phyloP scores from a whole-genome alignment of 768 basidiomycete species.

The Panaeolus cyanescens region DNA sequence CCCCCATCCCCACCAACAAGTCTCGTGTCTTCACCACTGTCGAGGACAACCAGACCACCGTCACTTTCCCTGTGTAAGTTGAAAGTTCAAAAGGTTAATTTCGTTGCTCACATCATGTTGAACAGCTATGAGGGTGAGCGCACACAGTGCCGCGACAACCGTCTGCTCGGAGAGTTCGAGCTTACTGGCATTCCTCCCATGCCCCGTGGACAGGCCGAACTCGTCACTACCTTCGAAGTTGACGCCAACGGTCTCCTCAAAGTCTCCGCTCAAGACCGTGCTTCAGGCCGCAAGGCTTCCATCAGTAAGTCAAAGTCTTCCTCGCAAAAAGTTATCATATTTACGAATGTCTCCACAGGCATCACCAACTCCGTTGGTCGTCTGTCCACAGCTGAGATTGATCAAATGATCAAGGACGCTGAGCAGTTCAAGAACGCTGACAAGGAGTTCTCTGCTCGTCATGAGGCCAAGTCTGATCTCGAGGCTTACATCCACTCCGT shows the following conservation, averaged over 20 bases:
- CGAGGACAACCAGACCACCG: slow-evolving; percentile 99
- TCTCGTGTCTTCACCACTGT: slow-evolving; percentile 99
- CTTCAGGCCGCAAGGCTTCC: slow-evolving; percentile 98
- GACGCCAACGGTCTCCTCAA: slow-evolving; percentile 99
- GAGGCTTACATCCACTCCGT: slow-evolving; percentile 98
- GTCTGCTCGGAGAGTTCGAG: slow-evolving; percentile 99
- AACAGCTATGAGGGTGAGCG: slow-evolving; percentile 96
- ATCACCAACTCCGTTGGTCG: slow-evolving; percentile 99
- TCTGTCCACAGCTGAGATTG: slow-evolving; percentile 95
- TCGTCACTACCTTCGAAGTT: slow-evolving; percentile 99
- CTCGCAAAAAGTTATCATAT: neutral
- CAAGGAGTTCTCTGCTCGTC: slow-evolving; percentile 97
- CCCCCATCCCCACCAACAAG: slow-evolving; percentile 99
- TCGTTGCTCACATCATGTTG: slow-evolving; percentile 3
- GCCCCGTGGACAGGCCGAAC: slow-evolving; percentile 99
- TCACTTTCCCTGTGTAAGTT: slow-evolving; percentile 96
- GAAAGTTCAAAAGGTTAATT: slow-evolving; percentile 9
- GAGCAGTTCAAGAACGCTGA: slow-evolving; percentile 96
- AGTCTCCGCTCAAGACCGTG: slow-evolving; percentile 97
- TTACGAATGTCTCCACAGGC: slow-evolving; percentile 43
- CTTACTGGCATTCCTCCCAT: slow-evolving; percentile 98
- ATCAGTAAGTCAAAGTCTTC: slow-evolving; percentile 64
- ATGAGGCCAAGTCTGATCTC: slow-evolving; percentile 97
- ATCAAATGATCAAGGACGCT: slow-evolving; percentile 99
- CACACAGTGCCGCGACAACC: slow-evolving; percentile 99